Percentiles rank a stretch among this genome's conserved stretches.
phyloP scores from a whole-genome alignment of 306 rosid species.

The Macrotyloma uniflorum region DNA sequence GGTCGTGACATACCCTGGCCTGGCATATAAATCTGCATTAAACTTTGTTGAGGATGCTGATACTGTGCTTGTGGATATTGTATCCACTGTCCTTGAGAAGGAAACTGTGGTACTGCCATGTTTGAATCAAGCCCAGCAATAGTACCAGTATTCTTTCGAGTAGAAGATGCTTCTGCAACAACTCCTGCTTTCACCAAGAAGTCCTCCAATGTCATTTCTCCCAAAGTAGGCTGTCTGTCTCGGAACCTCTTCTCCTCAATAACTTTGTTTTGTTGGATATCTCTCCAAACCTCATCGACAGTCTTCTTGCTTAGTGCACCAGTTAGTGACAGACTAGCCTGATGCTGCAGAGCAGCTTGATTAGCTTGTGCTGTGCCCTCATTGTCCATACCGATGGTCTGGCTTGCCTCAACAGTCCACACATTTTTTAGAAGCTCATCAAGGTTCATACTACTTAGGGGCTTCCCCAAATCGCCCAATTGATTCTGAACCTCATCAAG shows the following conservation, averaged over 20 bases:
- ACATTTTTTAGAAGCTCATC: slow-evolving; percentile 96
- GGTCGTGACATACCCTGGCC: slow-evolving; percentile 71
- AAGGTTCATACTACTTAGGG: slow-evolving; percentile 93
- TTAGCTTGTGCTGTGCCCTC: slow-evolving; percentile 55
- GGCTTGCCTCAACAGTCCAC: slow-evolving; percentile 87
- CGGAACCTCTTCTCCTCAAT: slow-evolving; percentile 59
- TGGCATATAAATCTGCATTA: slow-evolving; percentile 82
- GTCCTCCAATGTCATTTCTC: slow-evolving; percentile 99
- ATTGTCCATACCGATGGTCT: slow-evolving; percentile 52
- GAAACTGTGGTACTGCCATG: slow-evolving; percentile 55
- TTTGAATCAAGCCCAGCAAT: slow-evolving; percentile 52
- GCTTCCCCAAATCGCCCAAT: slow-evolving; percentile 91
- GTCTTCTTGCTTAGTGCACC: slow-evolving; percentile 86
- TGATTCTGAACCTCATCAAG: slow-evolving; percentile 96
- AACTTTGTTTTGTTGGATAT: slow-evolving; percentile 80
- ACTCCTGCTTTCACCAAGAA: slow-evolving; percentile 98
- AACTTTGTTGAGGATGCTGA: slow-evolving; percentile 76
- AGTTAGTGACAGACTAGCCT: slow-evolving; percentile 82
- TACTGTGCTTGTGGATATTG: slow-evolving; percentile 70
- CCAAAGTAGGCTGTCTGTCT: slow-evolving; percentile 83
- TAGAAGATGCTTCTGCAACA: slow-evolving; percentile 64
- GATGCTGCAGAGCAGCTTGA: slow-evolving; percentile 75
- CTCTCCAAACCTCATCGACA: slow-evolving; percentile 98
- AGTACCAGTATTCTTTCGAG: slow-evolving; percentile 48
- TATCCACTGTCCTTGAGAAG: slow-evolving; percentile 80